phyloP scores from a whole-genome alignment of 306 rosid species.

The Casuarina glauca region DNA sequence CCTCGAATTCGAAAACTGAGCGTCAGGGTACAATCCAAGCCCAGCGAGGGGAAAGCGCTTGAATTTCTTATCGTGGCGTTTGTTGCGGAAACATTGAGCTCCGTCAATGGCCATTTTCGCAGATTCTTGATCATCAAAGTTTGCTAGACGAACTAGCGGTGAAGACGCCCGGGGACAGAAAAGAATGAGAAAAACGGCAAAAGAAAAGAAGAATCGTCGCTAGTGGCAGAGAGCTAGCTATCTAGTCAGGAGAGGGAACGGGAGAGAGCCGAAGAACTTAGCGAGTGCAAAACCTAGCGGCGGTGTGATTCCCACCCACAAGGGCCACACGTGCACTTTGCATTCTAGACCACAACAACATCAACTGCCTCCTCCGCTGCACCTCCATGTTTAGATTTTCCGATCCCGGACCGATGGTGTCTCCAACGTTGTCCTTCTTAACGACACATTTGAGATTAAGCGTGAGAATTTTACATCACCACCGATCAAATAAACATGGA shows the following conservation, averaged over 20 bases:
- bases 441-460: conserved; percentile 22
- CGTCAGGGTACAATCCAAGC: conserved; percentile 22
- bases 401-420: conserved; percentile 41
- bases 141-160: not conserved
- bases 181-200: not conserved
- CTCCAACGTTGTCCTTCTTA: conserved; percentile 13
- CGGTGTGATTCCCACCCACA: conserved; percentile 93
- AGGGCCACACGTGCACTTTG: conserved; percentile 49
- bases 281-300: conserved; percentile 84
- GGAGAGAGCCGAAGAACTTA: conserved; percentile 9
- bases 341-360: conserved; percentile 50
- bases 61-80: conserved; percentile 2
- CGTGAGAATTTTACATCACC: conserved; percentile 6
- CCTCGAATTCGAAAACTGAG: conserved; percentile 33
- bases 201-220: not conserved
- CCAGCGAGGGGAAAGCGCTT: conserved; percentile 8
- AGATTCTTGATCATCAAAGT: not conserved
- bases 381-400: conserved; percentile 54
- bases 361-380: conserved; percentile 60
- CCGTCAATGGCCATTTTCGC: conserved; percentile 38
- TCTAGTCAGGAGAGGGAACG: conserved; percentile 3
- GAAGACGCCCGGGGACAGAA: not conserved
- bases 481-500: conserved; percentile 40
- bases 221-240: not conserved
- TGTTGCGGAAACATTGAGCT: conserved; percentile 30